Base-by-base conservation (phyloP, 306 rosid species). In the Dalbergia cultrata region DNA sequence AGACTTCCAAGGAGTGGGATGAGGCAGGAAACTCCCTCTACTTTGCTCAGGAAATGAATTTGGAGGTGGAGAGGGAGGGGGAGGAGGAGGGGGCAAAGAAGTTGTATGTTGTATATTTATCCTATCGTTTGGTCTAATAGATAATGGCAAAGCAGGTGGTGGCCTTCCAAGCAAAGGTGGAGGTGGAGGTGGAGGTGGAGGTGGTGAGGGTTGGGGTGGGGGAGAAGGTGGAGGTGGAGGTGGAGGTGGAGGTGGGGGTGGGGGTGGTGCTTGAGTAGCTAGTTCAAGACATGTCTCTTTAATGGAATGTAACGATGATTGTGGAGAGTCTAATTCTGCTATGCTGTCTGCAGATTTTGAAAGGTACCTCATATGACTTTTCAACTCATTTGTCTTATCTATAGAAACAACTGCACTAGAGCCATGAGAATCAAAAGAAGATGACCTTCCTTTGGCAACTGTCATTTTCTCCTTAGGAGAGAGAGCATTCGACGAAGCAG, bases 301-400 rank as follows among this genome's bases (percentile, higher is more conserved):
- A 75, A 81, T 69, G 19, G 87, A 70, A 19, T 60, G 68, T 43
- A 84, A 41, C 37, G 85, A 62, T 43, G 87, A 63, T 31, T 78
- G 82, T 64, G 64, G 81, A 78, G 72, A 49, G 50, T 71, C 84
- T 76, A 37, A 71, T 85, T 82, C 93, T 79, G 75, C 77, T 58
- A 76, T 75, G 76, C 79, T 71, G 49, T 82, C 82, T 58, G 84
- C 89, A 79, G 90, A 72, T 84, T 77, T 87, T 60, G 84, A 79
- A 72, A 68, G 56, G 59, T 81, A 87, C 73, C 53, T 50, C 68
- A 76, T 76, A 75, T 21, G 60, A 89, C 67, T 73, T 86, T 86
- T 77, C 73, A 44, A 82, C 49, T 90, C 94, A 80, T 73, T 81
- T 49, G 58, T 56, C 73, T 69, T 62, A 76, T 86, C 95, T 72